Evolutionary conservation across 2,329 filamentous ascomycete genomes (phyloP), one percentile per base, ranked within the genome.

Genomic region (Trichoderma polysporum): DNA sequence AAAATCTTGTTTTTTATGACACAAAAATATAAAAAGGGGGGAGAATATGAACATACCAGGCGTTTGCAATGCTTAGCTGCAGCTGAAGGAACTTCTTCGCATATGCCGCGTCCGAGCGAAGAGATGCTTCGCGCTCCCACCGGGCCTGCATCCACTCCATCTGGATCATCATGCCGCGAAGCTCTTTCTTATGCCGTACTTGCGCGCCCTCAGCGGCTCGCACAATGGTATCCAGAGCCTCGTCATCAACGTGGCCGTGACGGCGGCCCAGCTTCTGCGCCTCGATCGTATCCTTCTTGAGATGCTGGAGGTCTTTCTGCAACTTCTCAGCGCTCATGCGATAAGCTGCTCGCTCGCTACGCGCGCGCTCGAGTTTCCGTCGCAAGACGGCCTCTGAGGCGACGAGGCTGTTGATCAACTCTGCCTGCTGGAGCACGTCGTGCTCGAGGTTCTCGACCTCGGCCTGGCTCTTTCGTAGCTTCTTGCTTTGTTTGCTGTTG

Each of bases 71-170:
- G 72, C 93, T 88, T 63, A 96, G 87, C 78, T 93, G 89, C 77
- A 92, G 83, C 73, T 89, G 79, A 79, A 97, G 87, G 77, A 92
- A 94, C 71, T 86, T 88, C 84, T 99, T 99, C 70, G 92, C 92
- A 80, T 90, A 97, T 9, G 91, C 91, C 35, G 94, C 86, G 73
- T 94, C 92, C 69, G 86, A 85, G 49, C 95, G 86, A 79, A 98
- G 90, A 59, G 86, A 87, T 72, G 92, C 88, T 79, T 97, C 94
- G 35, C 95, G 87, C 75, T 88, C 85, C 81, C 91, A 91, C 61
- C 90, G 88, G 2, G 92, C 92, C 73, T 93, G 88, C 77, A 98
- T 88, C 88, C 92, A 98, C 74, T 93, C 87, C 76, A 98, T 94
- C 79, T 98, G 94, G 80, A 95, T 91, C 62, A 88, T 87, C 75